Percentiles rank a stretch among this genome's conserved stretches.
phyloP scores from a whole-genome alignment of 169 alveolate genomes.

The Condylostoma magnum region DNA sequence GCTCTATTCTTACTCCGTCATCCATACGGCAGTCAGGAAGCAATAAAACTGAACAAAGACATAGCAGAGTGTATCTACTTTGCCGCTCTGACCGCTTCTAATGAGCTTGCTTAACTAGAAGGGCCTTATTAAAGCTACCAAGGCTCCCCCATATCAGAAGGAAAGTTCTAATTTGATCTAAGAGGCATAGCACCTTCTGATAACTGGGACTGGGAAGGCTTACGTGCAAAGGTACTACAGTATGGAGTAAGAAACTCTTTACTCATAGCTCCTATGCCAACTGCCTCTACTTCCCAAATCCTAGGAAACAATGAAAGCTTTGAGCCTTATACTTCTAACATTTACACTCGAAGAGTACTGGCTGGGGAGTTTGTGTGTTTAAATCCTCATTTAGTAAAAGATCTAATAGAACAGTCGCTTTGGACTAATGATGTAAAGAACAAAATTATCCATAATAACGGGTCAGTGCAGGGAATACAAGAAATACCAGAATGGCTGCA shows the following conservation, averaged over 20 bases:
- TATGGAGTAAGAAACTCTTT: slow-evolving; percentile 97
- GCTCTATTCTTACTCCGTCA: slow-evolving; percentile 91
- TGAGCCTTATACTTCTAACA: slow-evolving; percentile 97
- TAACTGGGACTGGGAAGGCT: slow-evolving; percentile 94
- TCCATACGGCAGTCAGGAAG: slow-evolving; percentile 96
- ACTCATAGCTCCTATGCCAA: slow-evolving; percentile 99
- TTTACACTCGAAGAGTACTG: slow-evolving; percentile 97
- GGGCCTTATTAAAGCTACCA: slow-evolving; percentile 93
- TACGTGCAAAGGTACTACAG: slow-evolving; percentile 85
- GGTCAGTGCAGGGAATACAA: slow-evolving; percentile 91
- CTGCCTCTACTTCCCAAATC: slow-evolving; percentile 97
- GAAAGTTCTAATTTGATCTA: slow-evolving; percentile 96
- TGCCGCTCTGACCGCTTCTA: slow-evolving; percentile 94
- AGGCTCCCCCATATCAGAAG: slow-evolving; percentile 97
- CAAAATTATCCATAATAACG: slow-evolving; percentile 94
- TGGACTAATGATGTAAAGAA: slow-evolving; percentile 94
- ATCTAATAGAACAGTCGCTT: slow-evolving; percentile 91
- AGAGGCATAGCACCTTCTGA: slow-evolving; percentile 89
- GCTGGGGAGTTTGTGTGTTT: slow-evolving; percentile 97
- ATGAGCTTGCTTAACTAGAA: slow-evolving; percentile 90
- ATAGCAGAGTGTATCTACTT: slow-evolving; percentile 97
- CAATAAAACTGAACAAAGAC: slow-evolving; percentile 88
- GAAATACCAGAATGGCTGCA: slow-evolving; percentile 92
- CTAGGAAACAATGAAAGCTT: slow-evolving; percentile 98
- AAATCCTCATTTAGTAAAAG: slow-evolving; percentile 96